These are phyloP conservation scores for Aspergillus felis DNA, from an alignment of 2,329 filamentous ascomycete species.

Conservation along the genomic window DNA sequence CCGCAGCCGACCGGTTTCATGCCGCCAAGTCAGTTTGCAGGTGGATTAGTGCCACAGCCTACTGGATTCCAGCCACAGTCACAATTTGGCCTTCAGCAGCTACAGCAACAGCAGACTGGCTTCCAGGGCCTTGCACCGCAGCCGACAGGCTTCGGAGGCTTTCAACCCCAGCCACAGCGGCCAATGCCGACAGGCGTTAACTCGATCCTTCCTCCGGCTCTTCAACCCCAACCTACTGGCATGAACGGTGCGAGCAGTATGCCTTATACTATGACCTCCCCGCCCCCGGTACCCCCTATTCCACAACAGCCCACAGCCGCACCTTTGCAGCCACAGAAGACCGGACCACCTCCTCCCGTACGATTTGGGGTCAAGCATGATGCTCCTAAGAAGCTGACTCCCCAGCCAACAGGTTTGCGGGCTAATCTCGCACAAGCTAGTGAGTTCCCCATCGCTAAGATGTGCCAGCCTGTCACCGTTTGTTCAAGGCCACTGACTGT, in stretches of 20 bases:
- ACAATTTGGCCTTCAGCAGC: slow-evolving; percentile 44
- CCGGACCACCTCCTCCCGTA: slow-evolving; percentile 80
- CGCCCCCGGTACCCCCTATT: slow-evolving; percentile 53
- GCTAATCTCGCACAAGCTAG: slow-evolving; percentile 93
- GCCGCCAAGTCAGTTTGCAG: slow-evolving; percentile 36
- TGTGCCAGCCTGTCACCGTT: neutral
- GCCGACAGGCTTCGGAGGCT: slow-evolving; percentile 51
- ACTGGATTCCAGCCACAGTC: slow-evolving; percentile 46
- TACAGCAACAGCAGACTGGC: slow-evolving; percentile 50
- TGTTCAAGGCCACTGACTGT: slow-evolving; percentile 10
- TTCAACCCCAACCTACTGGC: slow-evolving; percentile 49
- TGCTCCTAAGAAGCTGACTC: slow-evolving; percentile 68
- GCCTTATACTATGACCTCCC: slow-evolving; percentile 48
- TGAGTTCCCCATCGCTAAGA: slow-evolving; percentile 55
- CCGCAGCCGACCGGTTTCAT: slow-evolving; percentile 64
- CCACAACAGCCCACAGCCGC: slow-evolving; percentile 56
- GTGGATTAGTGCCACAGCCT: slow-evolving; percentile 42
- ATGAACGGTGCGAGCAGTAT: slow-evolving; percentile 49
- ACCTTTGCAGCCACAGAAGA: slow-evolving; percentile 72
- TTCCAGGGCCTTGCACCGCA: slow-evolving; percentile 48
- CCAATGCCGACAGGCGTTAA: slow-evolving; percentile 47
- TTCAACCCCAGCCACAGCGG: slow-evolving; percentile 45
- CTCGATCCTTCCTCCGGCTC: slow-evolving; percentile 51
- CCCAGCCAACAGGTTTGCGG: slow-evolving; percentile 82
- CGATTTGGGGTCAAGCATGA: slow-evolving; percentile 76